Conservation (phyloP, 371 early-diverging fungal species). For the Rhizopus microsporus region DNA sequence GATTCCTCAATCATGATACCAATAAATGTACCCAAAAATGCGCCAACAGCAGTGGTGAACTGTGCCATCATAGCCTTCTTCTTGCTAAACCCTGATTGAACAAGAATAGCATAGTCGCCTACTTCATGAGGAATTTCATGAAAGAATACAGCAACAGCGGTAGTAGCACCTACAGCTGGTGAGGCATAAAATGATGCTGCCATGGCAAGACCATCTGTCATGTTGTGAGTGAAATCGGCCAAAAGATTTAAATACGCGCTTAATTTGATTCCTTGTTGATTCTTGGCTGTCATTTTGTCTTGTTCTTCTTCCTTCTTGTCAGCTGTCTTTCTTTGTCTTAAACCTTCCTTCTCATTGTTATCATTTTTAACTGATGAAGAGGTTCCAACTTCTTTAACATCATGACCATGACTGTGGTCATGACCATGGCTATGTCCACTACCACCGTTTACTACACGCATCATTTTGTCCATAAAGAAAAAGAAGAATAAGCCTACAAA, state of each 20-base stretch:
- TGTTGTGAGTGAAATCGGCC: conserved; percentile 88
- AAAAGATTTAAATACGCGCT: conserved; percentile 83
- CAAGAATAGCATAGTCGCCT: conserved; percentile 86
- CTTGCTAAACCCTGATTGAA: conserved; percentile 78
- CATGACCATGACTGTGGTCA: conserved; percentile 27
- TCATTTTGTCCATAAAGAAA: conserved; percentile 78
- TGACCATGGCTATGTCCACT: conserved; percentile 61
- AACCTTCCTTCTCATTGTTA: not conserved
- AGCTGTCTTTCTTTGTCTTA: not conserved
- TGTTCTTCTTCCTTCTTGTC: not conserved
- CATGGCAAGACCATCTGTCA: conserved; percentile 87
- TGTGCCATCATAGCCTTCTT: conserved; percentile 76
- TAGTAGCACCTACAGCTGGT: conserved; percentile 76
- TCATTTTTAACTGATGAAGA: too few species aligned
- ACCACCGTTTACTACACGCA: conserved; percentile 73
- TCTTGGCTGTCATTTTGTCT: conserved; percentile 49
- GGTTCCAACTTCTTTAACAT: too few species aligned
- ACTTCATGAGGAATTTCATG: conserved; percentile 92
- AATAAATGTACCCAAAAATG: conserved; percentile 76
- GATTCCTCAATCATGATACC: conserved; percentile 80
- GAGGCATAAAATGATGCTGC: conserved; percentile 82
- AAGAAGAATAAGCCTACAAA: conserved; percentile 77
- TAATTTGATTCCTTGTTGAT: conserved; percentile 61
- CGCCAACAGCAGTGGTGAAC: conserved; percentile 77
- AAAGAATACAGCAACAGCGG: conserved; percentile 85